A percentile compares a stretch with the other conserved stretches of the same genome.
Evolutionary conservation across 331 rosid genomes (phyloP).

Genomic region (Spiraea crenata): DNA sequence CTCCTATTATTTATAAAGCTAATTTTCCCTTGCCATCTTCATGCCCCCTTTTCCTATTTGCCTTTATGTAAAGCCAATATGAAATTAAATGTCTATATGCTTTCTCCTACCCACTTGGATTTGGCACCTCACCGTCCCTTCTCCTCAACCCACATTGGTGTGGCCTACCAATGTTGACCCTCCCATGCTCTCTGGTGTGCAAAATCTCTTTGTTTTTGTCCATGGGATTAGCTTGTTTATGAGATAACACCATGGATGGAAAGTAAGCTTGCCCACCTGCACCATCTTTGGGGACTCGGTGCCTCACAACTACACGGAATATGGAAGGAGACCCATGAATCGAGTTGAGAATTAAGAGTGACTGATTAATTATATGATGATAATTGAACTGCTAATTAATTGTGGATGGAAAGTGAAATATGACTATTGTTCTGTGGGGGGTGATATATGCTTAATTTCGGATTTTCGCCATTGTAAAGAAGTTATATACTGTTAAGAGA

Average conservation of each 20-base stretch:
- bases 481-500: not conserved
- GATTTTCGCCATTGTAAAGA: not conserved
- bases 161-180: slow-evolving; percentile 25
- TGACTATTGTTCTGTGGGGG: slow-evolving; percentile 7
- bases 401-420: not conserved
- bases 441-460: slow-evolving; percentile 6
- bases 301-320: slow-evolving; percentile 44
- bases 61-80: slow-evolving; percentile 42
- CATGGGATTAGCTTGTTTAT: slow-evolving; percentile 25
- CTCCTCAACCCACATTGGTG: slow-evolving; percentile 19
- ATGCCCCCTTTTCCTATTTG: slow-evolving; percentile 7
- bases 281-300: slow-evolving; percentile 36
- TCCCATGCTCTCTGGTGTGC: slow-evolving; percentile 17
- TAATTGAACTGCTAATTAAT: slow-evolving; percentile 4
- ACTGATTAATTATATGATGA: slow-evolving; percentile 15
- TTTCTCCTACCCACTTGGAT: slow-evolving; percentile 33
- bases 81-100: slow-evolving; percentile 16
- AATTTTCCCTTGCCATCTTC: slow-evolving; percentile 23
- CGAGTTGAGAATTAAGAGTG: not conserved
- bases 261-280: slow-evolving; percentile 36
- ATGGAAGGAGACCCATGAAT: slow-evolving; percentile 37
- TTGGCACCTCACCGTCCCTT: slow-evolving; percentile 34
- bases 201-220: slow-evolving; percentile 15
- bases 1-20: slow-evolving; percentile 20
- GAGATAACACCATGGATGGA: not conserved